Percentiles rank a stretch among this genome's conserved stretches.
These are phyloP conservation scores for Mortierella sp. DNA, from an alignment of 371 early-diverging fungal species.

Conservation along the genomic window DNA sequence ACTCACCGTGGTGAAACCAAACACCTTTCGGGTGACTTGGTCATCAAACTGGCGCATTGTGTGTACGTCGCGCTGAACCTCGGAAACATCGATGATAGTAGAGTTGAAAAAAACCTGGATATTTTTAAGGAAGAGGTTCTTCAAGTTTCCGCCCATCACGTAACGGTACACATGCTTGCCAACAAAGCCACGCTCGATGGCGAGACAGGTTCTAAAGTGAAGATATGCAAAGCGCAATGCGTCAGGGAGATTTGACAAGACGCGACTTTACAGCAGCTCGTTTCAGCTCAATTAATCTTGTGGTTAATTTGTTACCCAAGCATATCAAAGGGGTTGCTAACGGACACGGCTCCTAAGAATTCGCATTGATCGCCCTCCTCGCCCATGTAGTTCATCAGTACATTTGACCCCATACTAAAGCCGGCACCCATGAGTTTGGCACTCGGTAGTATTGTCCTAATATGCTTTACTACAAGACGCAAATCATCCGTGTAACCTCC, in stretches of 20 bases:
- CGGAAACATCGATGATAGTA: slow-evolving; percentile 63
- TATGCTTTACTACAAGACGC: slow-evolving; percentile 66
- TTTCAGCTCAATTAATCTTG: no score
- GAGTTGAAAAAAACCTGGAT: slow-evolving; percentile 63
- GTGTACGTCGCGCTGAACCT: slow-evolving; percentile 57
- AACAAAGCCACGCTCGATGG: slow-evolving; percentile 37
- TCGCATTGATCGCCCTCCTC: slow-evolving; percentile 84
- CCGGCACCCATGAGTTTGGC: slow-evolving; percentile 84
- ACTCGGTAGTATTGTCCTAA: slow-evolving; percentile 64
- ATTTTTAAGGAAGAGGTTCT: slow-evolving; percentile 73
- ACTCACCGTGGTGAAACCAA: slow-evolving; percentile 80
- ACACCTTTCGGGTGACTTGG: slow-evolving; percentile 73
- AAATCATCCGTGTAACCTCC: slow-evolving; percentile 90
- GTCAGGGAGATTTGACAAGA: background rate
- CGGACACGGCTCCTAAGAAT: slow-evolving; percentile 79
- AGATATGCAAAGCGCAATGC: no score
- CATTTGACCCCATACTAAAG: slow-evolving; percentile 93
- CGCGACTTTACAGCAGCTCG: background rate
- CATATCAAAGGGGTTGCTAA: slow-evolving; percentile 90
- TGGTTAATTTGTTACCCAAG: slow-evolving; percentile 61
- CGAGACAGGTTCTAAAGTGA: slow-evolving; percentile 42
- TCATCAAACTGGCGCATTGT: slow-evolving; percentile 87
- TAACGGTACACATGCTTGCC: slow-evolving; percentile 34
- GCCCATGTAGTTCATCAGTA: slow-evolving; percentile 92
- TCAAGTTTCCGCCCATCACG: slow-evolving; percentile 77